Evolutionary conservation across 768 basidiomycete genomes (phyloP), one percentile per base, ranked within the genome.

Genomic region (Psilocybe cubensis): DNA sequence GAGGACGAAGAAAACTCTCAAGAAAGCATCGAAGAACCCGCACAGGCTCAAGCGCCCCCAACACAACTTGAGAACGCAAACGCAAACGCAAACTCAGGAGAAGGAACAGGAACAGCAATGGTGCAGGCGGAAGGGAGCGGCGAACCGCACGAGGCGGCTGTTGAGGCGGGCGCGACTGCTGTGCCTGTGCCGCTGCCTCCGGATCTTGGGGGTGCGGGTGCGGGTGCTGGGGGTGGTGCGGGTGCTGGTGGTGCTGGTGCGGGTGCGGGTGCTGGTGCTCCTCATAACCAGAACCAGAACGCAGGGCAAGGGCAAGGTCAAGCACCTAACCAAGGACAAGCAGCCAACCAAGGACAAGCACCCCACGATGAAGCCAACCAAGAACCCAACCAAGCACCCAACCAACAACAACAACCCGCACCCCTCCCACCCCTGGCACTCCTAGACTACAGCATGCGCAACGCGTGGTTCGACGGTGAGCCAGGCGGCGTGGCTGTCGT

Each of bases 401-500:
- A 23, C 24, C 52, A 5, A n/a, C 28, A 48, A 45, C 51, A 21
- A 38, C 57, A 25, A 0, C 20, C 45, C 44, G 17, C 42, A 41
- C 14, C 17, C 57, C 23, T 28, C n/a, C n/a, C n/a, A 40, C 21
- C 27, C 10, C 18, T 28, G 6, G 38, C 25, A 2, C 52, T 45
- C n/a, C 42, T 71, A 40, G 72, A 75, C 58, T 52, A 63, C 14
- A 63, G 72, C 18, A 72, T 79, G 67, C 59, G 58, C 21, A 78
- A 77, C 52, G 79, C 74, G 5, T 80, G 74, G 71, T 71, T 80
- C 48, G 77, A 76, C 4, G 74, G 76, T 20, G 60, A 28, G 23
- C 48, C 54, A 7, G 67, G 66, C 20, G 66, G 64, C 12, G 62
- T 69, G 1, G 57, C 29, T 29, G 64, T 56, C 27, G 38, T 51